Evolutionary conservation across 768 basidiomycete species (phyloP).

Genomic region (Astraeus odoratus): DNA sequence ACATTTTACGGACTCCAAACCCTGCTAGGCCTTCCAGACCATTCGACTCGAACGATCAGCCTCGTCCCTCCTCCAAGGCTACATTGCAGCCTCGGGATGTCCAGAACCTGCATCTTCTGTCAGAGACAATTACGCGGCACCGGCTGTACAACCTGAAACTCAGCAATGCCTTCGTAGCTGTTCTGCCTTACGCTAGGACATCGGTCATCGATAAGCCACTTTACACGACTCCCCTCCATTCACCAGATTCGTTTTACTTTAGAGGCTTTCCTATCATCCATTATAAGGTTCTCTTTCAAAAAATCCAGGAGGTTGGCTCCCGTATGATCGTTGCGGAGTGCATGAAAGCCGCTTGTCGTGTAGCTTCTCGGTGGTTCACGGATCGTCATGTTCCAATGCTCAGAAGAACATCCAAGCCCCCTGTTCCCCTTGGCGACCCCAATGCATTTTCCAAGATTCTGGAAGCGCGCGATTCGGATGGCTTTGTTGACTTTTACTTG

Average conservation of each 20-base stretch:
- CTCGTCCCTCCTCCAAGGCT: not conserved
- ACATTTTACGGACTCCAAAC: conserved; percentile 29
- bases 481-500: conserved; percentile 36
- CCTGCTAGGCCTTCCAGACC: conserved; percentile 13
- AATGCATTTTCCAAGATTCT: conserved; percentile 39
- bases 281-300: conserved; percentile 35
- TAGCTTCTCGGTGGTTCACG: conserved; percentile 64
- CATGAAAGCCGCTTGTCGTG: conserved; percentile 75
- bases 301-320: conserved; percentile 32
- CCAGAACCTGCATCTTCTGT: conserved; percentile 26
- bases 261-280: conserved; percentile 45
- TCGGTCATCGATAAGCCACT: conserved; percentile 22
- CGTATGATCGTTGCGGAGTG: conserved; percentile 63
- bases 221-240: conserved; percentile 24
- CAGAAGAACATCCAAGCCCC: conserved; percentile 43
- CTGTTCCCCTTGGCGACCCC: conserved; percentile 24
- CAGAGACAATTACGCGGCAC: conserved; percentile 20
- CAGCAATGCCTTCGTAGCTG: conserved; percentile 20
- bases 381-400: conserved; percentile 57
- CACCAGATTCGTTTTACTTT: conserved; percentile 25
- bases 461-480: conserved; percentile 37
- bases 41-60: conserved; percentile 9
- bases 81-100: conserved; percentile 14
- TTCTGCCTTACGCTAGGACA: conserved; percentile 23
- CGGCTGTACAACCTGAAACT: conserved; percentile 16